Base-by-base conservation (phyloP, 2,329 filamentous ascomycete genomes). In the Fusarium chlamydosporum region DNA sequence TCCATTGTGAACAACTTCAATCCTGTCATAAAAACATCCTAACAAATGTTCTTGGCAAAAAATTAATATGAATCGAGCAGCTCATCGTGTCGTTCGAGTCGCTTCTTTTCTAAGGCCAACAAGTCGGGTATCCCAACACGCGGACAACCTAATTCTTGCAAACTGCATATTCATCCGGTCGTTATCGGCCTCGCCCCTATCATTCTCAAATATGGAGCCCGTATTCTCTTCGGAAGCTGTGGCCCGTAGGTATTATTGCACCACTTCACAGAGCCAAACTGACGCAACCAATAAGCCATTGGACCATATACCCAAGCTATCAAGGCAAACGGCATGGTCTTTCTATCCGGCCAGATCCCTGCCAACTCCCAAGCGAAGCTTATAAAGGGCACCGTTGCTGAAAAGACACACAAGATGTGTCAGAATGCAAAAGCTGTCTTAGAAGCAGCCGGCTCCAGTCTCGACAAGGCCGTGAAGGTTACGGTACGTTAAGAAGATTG, bases 311-410 rank as follows among this genome's bases (percentile, higher is more conserved):
- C 67, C 3, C 70, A 71, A 31, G 70, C 70, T 8, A 61, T 72
- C 43, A 72, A 72, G 23, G 67, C 70, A 26, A 71, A 70, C 37
- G 64, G 86, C 56, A 83, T 89, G 63, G 84, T 92, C n/a, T 92
- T 87, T 79, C 84, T 91, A 72, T 91, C 90, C 0, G 90, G 91
- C 61, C 88, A 90, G 70, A 89, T 92, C 65, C 89, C 89, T 53
- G 87, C 87, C 60, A 86, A 90, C 74, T 80, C 81, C 70, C 77
- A 7, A 87, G 87, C 60, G 85, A 85, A 31, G 57, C 81, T 91
- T 45, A 81, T 90, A 67, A 81, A 87, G 38, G 90, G 89, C 20
- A 86, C 81, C 73, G 86, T 92, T 67, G 83, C 69, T 3, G 67
- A 72, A 4, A 72, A 71, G 50, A 54, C 61, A 3, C 70, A 68